phyloP scores from a whole-genome alignment of 192 early-diverging fungal species.

The Umbelopsis sp. region DNA sequence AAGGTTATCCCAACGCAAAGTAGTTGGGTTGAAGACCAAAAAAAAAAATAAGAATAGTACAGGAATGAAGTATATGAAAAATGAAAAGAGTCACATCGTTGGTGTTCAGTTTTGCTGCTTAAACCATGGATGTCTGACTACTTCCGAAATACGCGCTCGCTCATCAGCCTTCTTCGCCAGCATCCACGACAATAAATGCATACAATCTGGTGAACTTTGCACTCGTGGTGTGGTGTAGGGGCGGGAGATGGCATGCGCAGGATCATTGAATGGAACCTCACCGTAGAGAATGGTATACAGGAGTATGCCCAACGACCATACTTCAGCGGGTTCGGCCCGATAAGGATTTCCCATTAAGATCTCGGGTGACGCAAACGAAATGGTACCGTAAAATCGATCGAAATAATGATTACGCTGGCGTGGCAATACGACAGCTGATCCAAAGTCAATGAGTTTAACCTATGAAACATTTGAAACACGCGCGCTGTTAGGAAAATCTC shows the following conservation, averaged over 20 bases:
- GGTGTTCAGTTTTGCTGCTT: background rate
- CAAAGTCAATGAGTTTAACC: conserved; percentile 73
- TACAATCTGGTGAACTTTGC: conserved; percentile 49
- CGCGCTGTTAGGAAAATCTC: background rate
- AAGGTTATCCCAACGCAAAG: no score
- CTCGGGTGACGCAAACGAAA: conserved; percentile 67
- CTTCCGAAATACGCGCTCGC: conserved; percentile 56
- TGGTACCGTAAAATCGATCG: conserved; percentile 53
- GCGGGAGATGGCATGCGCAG: conserved; percentile 43
- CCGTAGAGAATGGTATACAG: conserved; percentile 60
- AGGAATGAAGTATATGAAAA: no score
- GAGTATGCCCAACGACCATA: conserved; percentile 75
- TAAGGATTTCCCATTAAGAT: conserved; percentile 63
- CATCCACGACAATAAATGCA: conserved; percentile 62
- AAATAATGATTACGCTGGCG: conserved; percentile 31
- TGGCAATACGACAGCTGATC: conserved; percentile 49
- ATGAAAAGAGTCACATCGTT: background rate
- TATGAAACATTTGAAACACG: conserved; percentile 23
- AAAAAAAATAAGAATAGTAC: no score
- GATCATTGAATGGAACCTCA: conserved; percentile 63
- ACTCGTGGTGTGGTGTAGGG: conserved; percentile 40
- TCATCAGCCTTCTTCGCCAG: conserved; percentile 53
- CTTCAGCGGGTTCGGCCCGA: conserved; percentile 66
- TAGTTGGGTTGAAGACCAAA: no score
- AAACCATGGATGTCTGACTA: conserved; percentile 61